Conservation (phyloP, 371 early-diverging fungal genomes). For the Mortierella sp. region DNA sequence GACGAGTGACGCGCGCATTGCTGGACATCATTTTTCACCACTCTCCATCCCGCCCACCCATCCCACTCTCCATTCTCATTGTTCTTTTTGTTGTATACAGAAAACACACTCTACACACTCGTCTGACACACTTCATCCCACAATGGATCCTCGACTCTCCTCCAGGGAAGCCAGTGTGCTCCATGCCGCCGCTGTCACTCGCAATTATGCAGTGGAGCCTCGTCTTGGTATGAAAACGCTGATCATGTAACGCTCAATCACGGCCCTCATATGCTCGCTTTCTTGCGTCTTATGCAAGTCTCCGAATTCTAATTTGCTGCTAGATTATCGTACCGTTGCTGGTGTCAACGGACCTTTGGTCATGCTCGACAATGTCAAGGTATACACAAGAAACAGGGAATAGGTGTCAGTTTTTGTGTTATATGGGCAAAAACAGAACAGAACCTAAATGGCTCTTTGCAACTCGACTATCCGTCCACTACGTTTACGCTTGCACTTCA, state of each 20-base stretch:
- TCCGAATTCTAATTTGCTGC: not conserved
- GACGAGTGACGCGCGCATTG: no score
- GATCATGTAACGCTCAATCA: no score
- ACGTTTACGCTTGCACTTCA: conserved; percentile 16
- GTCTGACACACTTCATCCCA: not conserved
- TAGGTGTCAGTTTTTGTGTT: not conserved
- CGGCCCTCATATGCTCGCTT: no score
- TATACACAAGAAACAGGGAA: conserved; percentile 37
- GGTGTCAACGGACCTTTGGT: conserved; percentile 99
- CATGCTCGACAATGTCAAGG: conserved; percentile 99
- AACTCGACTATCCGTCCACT: not conserved
- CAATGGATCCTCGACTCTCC: conserved; percentile 59
- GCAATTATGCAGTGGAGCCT: conserved; percentile 91
- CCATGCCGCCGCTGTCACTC: conserved; percentile 86
- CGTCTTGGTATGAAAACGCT: conserved; percentile 90
- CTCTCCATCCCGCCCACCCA: no score
- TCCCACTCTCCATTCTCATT: no score
- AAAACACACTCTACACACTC: not conserved
- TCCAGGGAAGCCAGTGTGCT: conserved; percentile 74
- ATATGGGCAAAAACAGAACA: no score
- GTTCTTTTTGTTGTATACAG: no score
- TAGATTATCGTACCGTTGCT: conserved; percentile 98
- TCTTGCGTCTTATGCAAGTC: not conserved
- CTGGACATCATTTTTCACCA: no score
- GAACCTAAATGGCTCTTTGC: no score